Evolutionary conservation across 345 rosid genomes (phyloP), one percentile per base, ranked within the genome.

Genomic region (Litchi chinensis): DNA sequence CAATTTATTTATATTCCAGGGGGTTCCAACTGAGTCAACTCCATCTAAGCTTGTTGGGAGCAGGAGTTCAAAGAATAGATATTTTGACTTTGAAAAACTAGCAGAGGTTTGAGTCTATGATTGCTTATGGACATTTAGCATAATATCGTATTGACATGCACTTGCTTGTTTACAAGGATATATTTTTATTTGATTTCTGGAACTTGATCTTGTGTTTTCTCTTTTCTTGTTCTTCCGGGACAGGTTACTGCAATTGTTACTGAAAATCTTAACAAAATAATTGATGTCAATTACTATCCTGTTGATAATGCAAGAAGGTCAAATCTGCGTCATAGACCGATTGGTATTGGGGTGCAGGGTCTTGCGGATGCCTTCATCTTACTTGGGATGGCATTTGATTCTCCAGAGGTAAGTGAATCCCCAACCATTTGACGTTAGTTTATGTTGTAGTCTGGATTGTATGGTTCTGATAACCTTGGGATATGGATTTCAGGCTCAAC

Each of bases 341-440:
- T 95, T 62, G 97, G 99, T 57, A 92, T 93, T 80, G 98, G 98
- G 54, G 93, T 95, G 40, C 96, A 93, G 83, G 98, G 99, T 78
- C 98, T 95, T 81, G 98, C 98, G 15, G 97, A 95, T 80, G 83
- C 97, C 10, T 93, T 95, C 82, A 95, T 93, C 71, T 89, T 92
- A 66, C 95, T 95, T 40, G 98, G 98, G 62, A 90, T 92, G 98
- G 87, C 97, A 57, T 93, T 93, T 86, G 99, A 93, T 79, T 93
- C 98, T 0, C 88, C 80, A 1, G 96, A 93, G 97, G 98, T 92
- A 84, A 39, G 70, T 80, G 76, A 10, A 64, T 78, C 62, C 37
- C 48, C 37, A 16, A 12, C 22, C 0, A 0, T 5, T 8, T 15
- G 11, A 5, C 26, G 73, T 64, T 21, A n/a, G 41, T 76, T 77